These are phyloP conservation scores for Perilla frutescens DNA, from an alignment of 257 asterid genomes.

Conservation along the genomic window DNA sequence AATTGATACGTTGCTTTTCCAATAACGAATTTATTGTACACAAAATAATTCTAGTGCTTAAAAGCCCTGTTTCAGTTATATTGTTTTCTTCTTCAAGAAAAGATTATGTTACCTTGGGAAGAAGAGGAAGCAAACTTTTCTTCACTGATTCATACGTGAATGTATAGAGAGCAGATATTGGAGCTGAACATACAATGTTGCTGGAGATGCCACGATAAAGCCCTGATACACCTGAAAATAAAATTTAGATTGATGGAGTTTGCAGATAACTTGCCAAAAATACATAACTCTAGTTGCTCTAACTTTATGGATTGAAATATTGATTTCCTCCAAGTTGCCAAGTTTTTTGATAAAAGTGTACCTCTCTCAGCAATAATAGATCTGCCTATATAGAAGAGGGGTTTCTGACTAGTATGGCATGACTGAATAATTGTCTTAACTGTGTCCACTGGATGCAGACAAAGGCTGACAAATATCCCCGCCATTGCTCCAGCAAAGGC, in stretches of 20 bases:
- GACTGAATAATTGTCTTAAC: conserved; percentile 92
- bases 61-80: conserved; percentile 14
- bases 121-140: conserved; percentile 70
- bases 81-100: conserved; percentile 11
- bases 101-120: conserved; percentile 66
- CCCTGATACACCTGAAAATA: conserved; percentile 67
- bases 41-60: conserved; percentile 1
- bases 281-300: conserved; percentile 16
- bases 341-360: conserved; percentile 33
- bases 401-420: conserved; percentile 60
- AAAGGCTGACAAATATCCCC: conserved; percentile 86
- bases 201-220: conserved; percentile 94
- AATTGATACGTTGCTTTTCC: conserved; percentile 5
- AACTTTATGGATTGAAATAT: conserved; percentile 18
- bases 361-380: conserved; percentile 91
- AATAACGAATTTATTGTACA: neutral
- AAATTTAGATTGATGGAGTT: conserved; percentile 34
- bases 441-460: conserved; percentile 93
- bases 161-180: conserved; percentile 93
- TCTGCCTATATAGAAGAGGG: conserved; percentile 65
- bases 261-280: conserved; percentile 20
- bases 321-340: conserved; percentile 21
- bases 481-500: conserved; percentile 99
- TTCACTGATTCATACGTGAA: conserved; percentile 91
- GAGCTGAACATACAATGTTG: conserved; percentile 87